These are phyloP conservation scores for Fusarium sp. DNA, from an alignment of 2,329 filamentous ascomycete genomes.

Conservation along the genomic window DNA sequence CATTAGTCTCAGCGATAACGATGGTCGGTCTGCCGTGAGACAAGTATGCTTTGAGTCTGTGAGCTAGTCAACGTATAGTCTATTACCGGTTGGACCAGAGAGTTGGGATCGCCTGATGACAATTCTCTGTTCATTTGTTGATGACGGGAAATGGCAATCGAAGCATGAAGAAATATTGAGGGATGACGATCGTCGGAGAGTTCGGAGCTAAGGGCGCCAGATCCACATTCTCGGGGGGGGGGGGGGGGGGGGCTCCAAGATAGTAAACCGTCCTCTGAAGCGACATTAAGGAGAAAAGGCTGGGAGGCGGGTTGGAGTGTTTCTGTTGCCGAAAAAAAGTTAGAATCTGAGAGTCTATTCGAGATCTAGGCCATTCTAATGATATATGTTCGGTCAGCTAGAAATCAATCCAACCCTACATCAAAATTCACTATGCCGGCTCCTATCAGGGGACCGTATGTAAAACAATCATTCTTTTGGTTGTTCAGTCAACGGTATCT, in stretches of 20 bases:
- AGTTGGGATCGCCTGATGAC: no score
- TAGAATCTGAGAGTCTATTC: not conserved
- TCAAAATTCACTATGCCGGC: not conserved
- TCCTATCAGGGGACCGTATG: not conserved
- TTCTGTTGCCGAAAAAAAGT: not conserved
- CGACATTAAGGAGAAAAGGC: not conserved
- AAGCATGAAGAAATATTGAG: not conserved
- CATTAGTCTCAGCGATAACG: not conserved
- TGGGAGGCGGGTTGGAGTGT: not conserved
- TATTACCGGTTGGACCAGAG: no score
- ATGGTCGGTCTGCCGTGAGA: not conserved
- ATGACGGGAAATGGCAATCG: not conserved
- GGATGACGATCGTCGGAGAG: not conserved
- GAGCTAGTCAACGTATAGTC: no score
- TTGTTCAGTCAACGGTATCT: not conserved
- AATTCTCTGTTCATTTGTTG: not conserved
- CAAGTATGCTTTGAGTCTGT: not conserved
- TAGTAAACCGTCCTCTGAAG: no score
- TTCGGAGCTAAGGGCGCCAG: not conserved
- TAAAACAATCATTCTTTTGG: not conserved
- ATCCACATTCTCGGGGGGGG: not conserved
- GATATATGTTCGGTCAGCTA: not conserved
- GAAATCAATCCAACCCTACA: not conserved
- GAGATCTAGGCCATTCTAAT: not conserved
- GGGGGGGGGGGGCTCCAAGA: no score